phyloP scores from a whole-genome alignment of 805 yeast genomes.

The Candida insectalens region DNA sequence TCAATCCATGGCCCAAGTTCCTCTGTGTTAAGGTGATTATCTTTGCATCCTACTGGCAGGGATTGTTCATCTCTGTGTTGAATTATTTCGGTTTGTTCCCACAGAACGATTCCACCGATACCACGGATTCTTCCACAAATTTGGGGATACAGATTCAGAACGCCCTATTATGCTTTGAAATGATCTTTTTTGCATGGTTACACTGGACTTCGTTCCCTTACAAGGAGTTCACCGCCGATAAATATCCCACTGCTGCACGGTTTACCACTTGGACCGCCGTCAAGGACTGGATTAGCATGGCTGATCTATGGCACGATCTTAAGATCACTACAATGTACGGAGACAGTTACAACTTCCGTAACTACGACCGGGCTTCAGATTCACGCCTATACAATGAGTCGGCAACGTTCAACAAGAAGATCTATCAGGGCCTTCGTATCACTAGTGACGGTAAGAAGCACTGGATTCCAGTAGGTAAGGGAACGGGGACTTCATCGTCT shows the following conservation, averaged over 20 bases:
- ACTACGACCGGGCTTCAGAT: constrained; percentile 66
- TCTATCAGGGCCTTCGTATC: constrained; percentile 78
- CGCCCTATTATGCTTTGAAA: constrained; percentile 70
- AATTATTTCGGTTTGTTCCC: constrained; percentile 36
- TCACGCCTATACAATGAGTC: constrained; percentile 15
- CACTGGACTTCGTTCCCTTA: constrained; percentile 83
- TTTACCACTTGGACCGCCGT: constrained; percentile 53
- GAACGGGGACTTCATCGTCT: constrained; percentile 1
- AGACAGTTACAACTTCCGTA: constrained; percentile 66
- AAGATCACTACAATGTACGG: constrained; percentile 57
- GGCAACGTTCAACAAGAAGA: constrained; percentile 48
- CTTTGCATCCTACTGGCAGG: constrained; percentile 99
- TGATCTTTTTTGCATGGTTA: constrained; percentile 78
- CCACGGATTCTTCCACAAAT: constrained; percentile 23
- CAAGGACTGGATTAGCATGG: constrained; percentile 64
- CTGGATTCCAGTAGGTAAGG: constrained; percentile 44
- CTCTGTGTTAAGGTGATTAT: constrained; percentile 87
- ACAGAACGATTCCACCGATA: constrained; percentile 22
- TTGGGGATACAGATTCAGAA: constrained; percentile 57
- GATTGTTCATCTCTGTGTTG: constrained; percentile 47
- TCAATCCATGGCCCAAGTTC: constrained; percentile 87
- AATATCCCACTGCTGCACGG: constrained; percentile 62
- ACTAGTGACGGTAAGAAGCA: constrained; percentile 73
- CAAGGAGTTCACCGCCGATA: constrained; percentile 52
- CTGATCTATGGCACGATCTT: constrained; percentile 77